Percentiles rank a stretch among this genome's conserved stretches.
phyloP scores from a whole-genome alignment of 2,329 filamentous ascomycete genomes.

The Fusarium sp. region DNA sequence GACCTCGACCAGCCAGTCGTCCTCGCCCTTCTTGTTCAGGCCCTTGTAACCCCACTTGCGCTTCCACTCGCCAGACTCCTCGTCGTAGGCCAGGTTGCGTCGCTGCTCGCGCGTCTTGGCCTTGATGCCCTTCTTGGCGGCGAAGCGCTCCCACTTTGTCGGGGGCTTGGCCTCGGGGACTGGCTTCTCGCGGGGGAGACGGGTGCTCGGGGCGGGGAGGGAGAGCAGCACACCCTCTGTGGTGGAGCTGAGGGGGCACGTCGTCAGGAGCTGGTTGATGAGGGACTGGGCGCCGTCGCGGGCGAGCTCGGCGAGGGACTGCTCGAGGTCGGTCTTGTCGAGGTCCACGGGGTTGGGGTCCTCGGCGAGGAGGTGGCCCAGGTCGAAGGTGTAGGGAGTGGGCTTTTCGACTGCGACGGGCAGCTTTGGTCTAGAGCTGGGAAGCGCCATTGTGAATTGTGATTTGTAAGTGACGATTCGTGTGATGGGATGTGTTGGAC shows the following conservation, averaged over 20 bases:
- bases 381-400: slow-evolving; percentile 92
- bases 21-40: slow-evolving; percentile 85
- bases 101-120: slow-evolving; percentile 84
- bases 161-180: slow-evolving; percentile 83
- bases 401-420: slow-evolving; percentile 81
- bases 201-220: slow-evolving; percentile 77
- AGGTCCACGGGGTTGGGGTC: slow-evolving; percentile 86
- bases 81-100: slow-evolving; percentile 83
- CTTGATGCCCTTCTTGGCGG: slow-evolving; percentile 96
- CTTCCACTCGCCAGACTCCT: slow-evolving; percentile 87
- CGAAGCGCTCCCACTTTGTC: slow-evolving; percentile 97
- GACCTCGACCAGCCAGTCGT: slow-evolving; percentile 93
- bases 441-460: slow-evolving; percentile 49
- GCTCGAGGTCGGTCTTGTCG: slow-evolving; percentile 68
- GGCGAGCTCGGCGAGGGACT: slow-evolving; percentile 77
- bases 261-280: slow-evolving; percentile 93
- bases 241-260: slow-evolving; percentile 81
- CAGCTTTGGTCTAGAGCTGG: slow-evolving; percentile 60
- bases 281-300: slow-evolving; percentile 92
- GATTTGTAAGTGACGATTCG: background rate
- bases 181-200: slow-evolving; percentile 91
- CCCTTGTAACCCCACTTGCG: slow-evolving; percentile 96
- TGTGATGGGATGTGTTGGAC: background rate
- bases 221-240: slow-evolving; percentile 79
- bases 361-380: slow-evolving; percentile 86